A percentile compares a stretch with the other conserved stretches of the same genome.
Evolutionary conservation across 1,284 basidiomycete genomes (phyloP).

Genomic region (Fomitopsis schrenkii): DNA sequence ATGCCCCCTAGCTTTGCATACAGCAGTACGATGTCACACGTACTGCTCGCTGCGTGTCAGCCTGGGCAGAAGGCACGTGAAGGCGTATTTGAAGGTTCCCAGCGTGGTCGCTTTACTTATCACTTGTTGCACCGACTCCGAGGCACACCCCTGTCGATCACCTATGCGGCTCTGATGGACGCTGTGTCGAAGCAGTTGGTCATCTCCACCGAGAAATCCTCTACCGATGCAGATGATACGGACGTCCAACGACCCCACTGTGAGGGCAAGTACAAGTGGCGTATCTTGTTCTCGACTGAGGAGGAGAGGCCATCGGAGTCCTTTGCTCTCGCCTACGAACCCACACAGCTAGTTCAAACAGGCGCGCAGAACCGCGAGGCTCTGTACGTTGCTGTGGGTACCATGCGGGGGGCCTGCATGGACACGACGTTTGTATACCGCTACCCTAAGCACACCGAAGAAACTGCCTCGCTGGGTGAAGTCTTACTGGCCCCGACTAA

Average conservation of each 20-base stretch:
- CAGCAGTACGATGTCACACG: slow-evolving; percentile 2
- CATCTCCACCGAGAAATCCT: not conserved
- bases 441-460: not conserved
- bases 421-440: not conserved
- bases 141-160: not conserved
- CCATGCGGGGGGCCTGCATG: not conserved
- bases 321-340: not conserved
- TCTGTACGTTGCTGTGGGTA: not conserved
- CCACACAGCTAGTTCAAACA: not conserved
- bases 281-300: not conserved
- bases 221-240: not conserved
- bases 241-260: not conserved
- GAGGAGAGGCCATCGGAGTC: not conserved
- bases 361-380: too few species aligned
- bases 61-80: slow-evolving; percentile 3
- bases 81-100: not conserved
- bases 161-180: not conserved
- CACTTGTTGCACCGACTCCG: not conserved
- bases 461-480: too few species aligned
- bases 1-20: not conserved
- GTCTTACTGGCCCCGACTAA: not conserved
- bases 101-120: not conserved
- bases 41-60: slow-evolving; percentile 11
- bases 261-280: not conserved
- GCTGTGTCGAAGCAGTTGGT: not conserved